Evolutionary conservation across 108 stramenopile genomes (phyloP), one percentile per base, ranked within the genome.

Genomic region (Aurantiochytrium sp.): DNA sequence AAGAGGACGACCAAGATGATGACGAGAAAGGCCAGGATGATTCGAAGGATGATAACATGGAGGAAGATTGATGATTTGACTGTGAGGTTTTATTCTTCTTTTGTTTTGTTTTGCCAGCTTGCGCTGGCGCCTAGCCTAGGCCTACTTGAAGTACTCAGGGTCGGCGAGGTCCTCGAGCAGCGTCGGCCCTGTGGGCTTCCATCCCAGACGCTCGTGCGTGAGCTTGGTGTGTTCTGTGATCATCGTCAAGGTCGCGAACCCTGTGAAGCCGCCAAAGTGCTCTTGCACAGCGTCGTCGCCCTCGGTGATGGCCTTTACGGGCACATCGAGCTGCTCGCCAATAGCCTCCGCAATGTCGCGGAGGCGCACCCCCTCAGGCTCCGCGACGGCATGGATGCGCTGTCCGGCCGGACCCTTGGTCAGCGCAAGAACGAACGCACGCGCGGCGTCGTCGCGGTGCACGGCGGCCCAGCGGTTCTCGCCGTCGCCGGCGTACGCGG

Each of bases 391-490:
- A 45, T 81, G 69, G 0, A 37, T 37, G 4, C 69, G 37, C 69
- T 81, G 69, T 4, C 69, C 69, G 27, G 24, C 69, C 24, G 69
- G 69, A 27, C 69, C 69, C 42, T 81, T 81, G 0, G 69, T 81
- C 69, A 81, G 10, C 42, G 69, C 69, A 4, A 81, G 69, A 4
- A 81, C 69, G 22, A 81, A 81, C 6, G 69, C 69, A 37, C 27
- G 21, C 4, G 69, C 69, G 27, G 69, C 69, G 42, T 81, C 69
- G 22, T 81, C 69, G 42, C 69, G 69, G 36, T 81, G 69, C 21
- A 81, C 69, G 4, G 69, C 27, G 36, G 41, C 69, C 69, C 69
- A 81, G 41, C 69, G 69, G 69, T 81, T 81, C 12, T 30, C 27
- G 42, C 69, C 69, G 34, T 81, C 1, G 69, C 8, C 41, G 10